Base-by-base conservation (phyloP, 768 basidiomycete species). In the Amanita polypyramis region DNA sequence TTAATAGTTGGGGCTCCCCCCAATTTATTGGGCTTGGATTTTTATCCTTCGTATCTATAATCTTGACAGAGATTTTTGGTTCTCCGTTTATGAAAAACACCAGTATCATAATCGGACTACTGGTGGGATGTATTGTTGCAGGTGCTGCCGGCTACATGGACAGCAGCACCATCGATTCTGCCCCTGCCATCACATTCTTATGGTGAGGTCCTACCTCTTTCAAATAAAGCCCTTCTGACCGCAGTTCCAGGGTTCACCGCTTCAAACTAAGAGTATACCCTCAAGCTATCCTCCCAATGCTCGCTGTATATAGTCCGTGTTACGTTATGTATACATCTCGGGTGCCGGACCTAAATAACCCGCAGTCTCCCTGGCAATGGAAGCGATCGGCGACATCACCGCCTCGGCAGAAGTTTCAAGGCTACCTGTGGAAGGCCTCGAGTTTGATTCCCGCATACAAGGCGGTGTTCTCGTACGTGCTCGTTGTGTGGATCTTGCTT, bases 21-120 rank as follows among this genome's bases (percentile, higher is more conserved):
- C 75, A 89, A 58, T 88, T 87, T 65, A 83, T 91, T 40, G 89
- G 90, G 3, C 75, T 94, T 20, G 90, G 90, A 0, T 92, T 94
- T 72, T 70, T 92, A 23, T 82, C 82, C 0, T 92, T 91, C 63
- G 56, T 79, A 41, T 70, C 76, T 8, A 90, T 90, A 55, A 74
- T 91, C 55, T 59, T 91, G 21, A 82, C 82, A 0, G 88, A 93
- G 60, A 63, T 91, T 15, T 87, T 90, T 53, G 90, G 89, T 5
- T 82, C 80, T 3, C 90, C 88, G 0, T 92, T 93, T 69, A 62
- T 93, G 58, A 84, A 85, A 65, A 90, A 89, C 55, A 74, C 78
- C 47, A 81, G 80, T 23, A 79, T 88, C 54, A 84, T 90, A 45
- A 74, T 87, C 17, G 85, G 86, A 0, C 67, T 90, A 14, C 70